Conservation (phyloP, 1,284 basidiomycete genomes). For the Cystobasidium slooffiae region DNA sequence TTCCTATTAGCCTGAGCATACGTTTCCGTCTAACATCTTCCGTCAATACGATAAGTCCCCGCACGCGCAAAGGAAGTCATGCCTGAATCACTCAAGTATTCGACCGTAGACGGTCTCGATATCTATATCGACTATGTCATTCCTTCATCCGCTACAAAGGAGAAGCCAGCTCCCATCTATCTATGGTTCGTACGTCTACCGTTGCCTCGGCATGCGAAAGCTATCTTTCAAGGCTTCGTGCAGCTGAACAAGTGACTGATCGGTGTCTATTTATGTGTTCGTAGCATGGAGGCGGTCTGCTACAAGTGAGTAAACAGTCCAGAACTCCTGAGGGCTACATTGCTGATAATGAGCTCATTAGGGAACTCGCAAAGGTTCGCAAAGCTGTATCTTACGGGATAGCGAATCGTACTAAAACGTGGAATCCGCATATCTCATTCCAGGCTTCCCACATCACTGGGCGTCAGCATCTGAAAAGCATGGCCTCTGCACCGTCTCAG, state of each 20-base stretch:
- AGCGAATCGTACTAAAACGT: neutral
- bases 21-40: too few species aligned
- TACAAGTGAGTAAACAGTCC: constrained; percentile 39
- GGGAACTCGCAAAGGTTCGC: constrained; percentile 44
- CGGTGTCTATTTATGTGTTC: neutral
- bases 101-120: constrained; percentile 45
- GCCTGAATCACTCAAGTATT: constrained; percentile 42
- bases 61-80: neutral
- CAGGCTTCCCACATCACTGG: constrained; percentile 49
- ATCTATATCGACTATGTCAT: constrained; percentile 46
- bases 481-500: constrained; percentile 45
- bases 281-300: constrained; percentile 50
- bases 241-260: constrained; percentile 4
- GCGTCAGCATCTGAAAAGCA: constrained; percentile 46
- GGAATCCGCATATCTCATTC: neutral
- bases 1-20: too few species aligned
- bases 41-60: too few species aligned
- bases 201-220: neutral
- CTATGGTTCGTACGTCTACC: constrained; percentile 48
- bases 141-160: constrained; percentile 29
- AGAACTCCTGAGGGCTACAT: neutral
- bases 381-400: neutral
- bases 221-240: neutral
- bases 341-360: constrained; percentile 8
- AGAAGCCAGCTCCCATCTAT: constrained; percentile 44